Evolutionary conservation across 225 moss, liverwort and hornwort species (phyloP), one percentile per base, ranked within the genome.

Genomic region (Polytrichum commune): DNA sequence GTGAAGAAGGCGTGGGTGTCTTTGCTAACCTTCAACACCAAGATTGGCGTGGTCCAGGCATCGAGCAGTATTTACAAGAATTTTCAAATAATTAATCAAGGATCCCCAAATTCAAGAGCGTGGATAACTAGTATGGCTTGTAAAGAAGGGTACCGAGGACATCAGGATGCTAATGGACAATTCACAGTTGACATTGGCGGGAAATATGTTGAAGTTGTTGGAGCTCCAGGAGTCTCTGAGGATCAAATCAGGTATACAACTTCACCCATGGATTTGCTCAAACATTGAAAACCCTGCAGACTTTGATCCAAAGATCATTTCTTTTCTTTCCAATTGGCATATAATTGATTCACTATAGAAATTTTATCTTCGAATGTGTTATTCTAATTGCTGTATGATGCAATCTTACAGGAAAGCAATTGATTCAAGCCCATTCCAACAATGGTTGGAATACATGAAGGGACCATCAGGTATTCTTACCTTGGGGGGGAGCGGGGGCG

Each of bases 391-490:
- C 24, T n/a, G 61, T 38, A 22, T 60, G 70, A 58, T 46, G 3
- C 24, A 58, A 20, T 57, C 53, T 62, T 82, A 64, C 84, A 96
- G 95, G 66, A 79, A 84, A 77, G 93, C 89, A 60, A 69, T 89
- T 8, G 83, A 90, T 38, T 98, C 98, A 62, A 66, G 68, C 46
- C 84, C 91, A 63, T 85, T 90, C 78, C 79, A 78, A 76, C 82
- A 83, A 53, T 98, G 98, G 98, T 33, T 93, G 57, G 69, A 84
- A 23, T 72, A 76, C 69, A 89, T 95, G 95, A 82, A 90, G 26
- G 90, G 91, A 53, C 70, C 79, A 33, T 75, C 86, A 26, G 98
- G 98, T 29, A 94, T 98, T 63, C 75, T 98, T 56, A 84, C 84
- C 58, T 75, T 90, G 80, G 91, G 90, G 65, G 91, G 91, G 55